Evolutionary conservation across 2,329 filamentous ascomycete genomes (phyloP).

Genomic region (Aspergillus sp.): DNA sequence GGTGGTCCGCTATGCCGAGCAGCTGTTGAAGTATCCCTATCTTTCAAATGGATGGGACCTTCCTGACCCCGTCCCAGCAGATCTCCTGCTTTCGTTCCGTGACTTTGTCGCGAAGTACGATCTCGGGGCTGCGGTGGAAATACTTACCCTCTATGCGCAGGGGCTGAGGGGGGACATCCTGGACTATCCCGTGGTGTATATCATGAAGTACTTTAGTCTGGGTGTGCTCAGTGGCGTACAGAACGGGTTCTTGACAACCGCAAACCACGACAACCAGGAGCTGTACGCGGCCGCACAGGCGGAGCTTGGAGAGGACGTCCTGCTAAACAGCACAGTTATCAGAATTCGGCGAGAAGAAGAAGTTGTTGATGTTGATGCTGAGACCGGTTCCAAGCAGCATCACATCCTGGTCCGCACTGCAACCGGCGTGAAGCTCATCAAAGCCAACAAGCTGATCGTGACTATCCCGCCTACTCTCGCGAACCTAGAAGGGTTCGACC

Average conservation of each 20-base stretch:
- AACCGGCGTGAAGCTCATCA: slow-evolving; percentile 27
- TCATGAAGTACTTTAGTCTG: slow-evolving; percentile 25
- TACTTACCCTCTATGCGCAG: slow-evolving; percentile 19
- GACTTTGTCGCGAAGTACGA: slow-evolving; percentile 28
- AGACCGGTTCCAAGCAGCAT: slow-evolving; percentile 21
- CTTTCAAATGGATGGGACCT: slow-evolving; percentile 25
- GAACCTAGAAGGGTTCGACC: slow-evolving; percentile 32
- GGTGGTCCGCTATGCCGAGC: slow-evolving; percentile 15
- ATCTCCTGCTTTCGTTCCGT: slow-evolving; percentile 28
- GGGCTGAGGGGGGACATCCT: slow-evolving; percentile 20
- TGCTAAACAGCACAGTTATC: slow-evolving; percentile 38
- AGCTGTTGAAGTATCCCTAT: slow-evolving; percentile 24
- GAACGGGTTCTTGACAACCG: slow-evolving; percentile 29
- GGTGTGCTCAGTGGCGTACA: slow-evolving; percentile 34
- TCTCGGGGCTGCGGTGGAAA: slow-evolving; percentile 19
- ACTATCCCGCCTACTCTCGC: slow-evolving; percentile 36
- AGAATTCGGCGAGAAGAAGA: slow-evolving; percentile 7
- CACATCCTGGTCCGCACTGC: slow-evolving; percentile 27
- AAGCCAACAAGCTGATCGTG: slow-evolving; percentile 37
- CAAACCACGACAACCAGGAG: slow-evolving; percentile 40
- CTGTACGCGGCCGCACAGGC: slow-evolving; percentile 41
- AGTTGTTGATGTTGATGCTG: no score
- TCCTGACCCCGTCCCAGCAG: slow-evolving; percentile 29
- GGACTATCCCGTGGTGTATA: slow-evolving; percentile 20
- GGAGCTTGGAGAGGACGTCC: slow-evolving; percentile 29